Base-by-base conservation (phyloP, 2,329 filamentous ascomycete species). In the Colletotrichum caudatum region DNA sequence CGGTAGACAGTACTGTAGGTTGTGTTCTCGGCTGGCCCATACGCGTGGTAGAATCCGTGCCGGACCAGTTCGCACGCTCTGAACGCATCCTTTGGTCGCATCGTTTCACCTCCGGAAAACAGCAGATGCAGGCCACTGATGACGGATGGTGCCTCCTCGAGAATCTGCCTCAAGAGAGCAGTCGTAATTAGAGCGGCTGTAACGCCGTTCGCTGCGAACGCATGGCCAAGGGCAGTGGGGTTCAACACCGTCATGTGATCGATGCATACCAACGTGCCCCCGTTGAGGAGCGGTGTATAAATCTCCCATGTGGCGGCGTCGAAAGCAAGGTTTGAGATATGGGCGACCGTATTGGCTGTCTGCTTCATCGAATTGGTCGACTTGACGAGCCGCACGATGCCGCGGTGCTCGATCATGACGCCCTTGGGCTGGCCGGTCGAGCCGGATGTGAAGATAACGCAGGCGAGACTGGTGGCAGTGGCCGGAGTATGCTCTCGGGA, bases 401-500 rank as follows among this genome's bases (percentile, higher is more conserved):
- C 63, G 5, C 71, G 66, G 44, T 76, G 74, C 29, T 75, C 71
- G 58, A 77, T 60, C 70, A 86, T 81, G 35, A 87, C 84, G 44
- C 85, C 85, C 78, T 87, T 87, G 11, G 85, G 85, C 39, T 79
- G 78, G 9, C 85, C 85, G 1, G 85, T 87, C 8, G 84, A 86
- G 23, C 85, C 85, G 12, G 85, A 87, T 29, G 85, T 87, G 74
- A 86, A 87, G 76, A 87, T 84, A 73, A 86, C 84, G 35, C 78
- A 77, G 2, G 74, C 74, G 23, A 76, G 73, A 33, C 72, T 76
- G 2, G 48, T 58, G 2, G 74, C 56, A 0, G 60, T 12, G 18
- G 18, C n/a, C 2, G 7, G 74, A 2, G 56, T 0, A 75, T 58
- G 29, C 12, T 18, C 14, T 1, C 12, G 16, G 12, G 29, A 1